Base-by-base conservation (phyloP, 768 basidiomycete species). In the Psilocybe subaeruginosa region DNA sequence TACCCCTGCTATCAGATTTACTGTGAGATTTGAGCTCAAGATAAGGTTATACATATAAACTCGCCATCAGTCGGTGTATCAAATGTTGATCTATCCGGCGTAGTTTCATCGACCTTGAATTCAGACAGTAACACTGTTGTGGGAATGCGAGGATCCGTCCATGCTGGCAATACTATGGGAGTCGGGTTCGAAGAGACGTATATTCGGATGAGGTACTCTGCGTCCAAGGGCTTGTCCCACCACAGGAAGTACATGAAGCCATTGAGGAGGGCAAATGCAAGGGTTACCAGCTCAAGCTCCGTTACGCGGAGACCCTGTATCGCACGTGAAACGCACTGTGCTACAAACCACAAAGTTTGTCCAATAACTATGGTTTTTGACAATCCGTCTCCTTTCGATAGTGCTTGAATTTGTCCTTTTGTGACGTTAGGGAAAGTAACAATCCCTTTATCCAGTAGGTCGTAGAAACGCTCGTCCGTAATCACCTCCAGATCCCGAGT, bases 201-300 rank as follows among this genome's bases (percentile, higher is more conserved):
- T 5, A 65, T 43, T 12, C 53, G 30, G 30, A 74, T 55, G 0
- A 69, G 48, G 23, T 54, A 63, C 0, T 56, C 39, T 9, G 75
- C 68, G 54, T 73, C 66, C 9, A 70, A 63, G 9, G 77, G 77
- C 55, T 78, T 78, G 46, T 76, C 62, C 73, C 72, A 76, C 77
- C 76, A 78, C 45, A 72, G 63, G 37, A 61, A 54, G 54, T 78
- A 77, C 37, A 66, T 71, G 45, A 69, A 45, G 14, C 66, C 37
- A 50, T 72, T 75, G 30, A 75, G 59, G 7, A 65, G 31, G 0
- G 70, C 65, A 58, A 67, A 72, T 3, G 67, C 74, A 0, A 75
- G 49, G 4, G 75, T 76, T 16, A 65, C 66, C 8, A 77, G 39
- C 61, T 77, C 76, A 2, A 77, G 59, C 52, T 72, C 68, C 0